Percentiles rank a stretch among this genome's conserved stretches.
phyloP scores from a whole-genome alignment of 164 flowering plant genomes.

The Aristolochia californica region DNA sequence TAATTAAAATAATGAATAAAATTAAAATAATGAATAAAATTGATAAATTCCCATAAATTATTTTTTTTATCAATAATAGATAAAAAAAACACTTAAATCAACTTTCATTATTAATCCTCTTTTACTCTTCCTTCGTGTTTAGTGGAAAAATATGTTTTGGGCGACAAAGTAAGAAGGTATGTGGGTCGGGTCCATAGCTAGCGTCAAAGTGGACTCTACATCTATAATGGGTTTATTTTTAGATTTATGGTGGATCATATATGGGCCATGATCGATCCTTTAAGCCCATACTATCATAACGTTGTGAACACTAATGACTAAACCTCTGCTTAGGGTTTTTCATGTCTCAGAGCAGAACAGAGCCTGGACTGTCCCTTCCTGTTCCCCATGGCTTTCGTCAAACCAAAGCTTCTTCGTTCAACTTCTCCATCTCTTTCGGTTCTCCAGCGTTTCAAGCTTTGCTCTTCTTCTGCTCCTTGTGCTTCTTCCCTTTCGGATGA shows the following conservation, averaged over 20 bases:
- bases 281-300: not conserved
- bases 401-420: not conserved
- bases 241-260: not conserved
- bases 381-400: conserved; percentile 5
- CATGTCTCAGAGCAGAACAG: not conserved
- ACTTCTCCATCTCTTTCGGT: not conserved
- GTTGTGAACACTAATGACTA: not conserved
- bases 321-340: not conserved
- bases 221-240: not conserved
- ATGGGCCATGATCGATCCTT: no score
- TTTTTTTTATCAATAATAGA: no score
- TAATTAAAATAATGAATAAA: no score
- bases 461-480: conserved; percentile 22
- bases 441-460: conserved; percentile 9
- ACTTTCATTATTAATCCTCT: no score
- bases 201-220: no score
- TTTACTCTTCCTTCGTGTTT: not conserved
- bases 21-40: no score
- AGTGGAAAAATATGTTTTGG: not conserved
- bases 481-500: conserved; percentile 9
- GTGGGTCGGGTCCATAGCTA: no score
- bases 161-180: no score
- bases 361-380: not conserved
- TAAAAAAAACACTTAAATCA: no score
- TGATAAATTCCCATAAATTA: no score